These are phyloP conservation scores for Monilinia fructicola DNA, from an alignment of 2,329 filamentous ascomycete genomes.

Conservation along the genomic window DNA sequence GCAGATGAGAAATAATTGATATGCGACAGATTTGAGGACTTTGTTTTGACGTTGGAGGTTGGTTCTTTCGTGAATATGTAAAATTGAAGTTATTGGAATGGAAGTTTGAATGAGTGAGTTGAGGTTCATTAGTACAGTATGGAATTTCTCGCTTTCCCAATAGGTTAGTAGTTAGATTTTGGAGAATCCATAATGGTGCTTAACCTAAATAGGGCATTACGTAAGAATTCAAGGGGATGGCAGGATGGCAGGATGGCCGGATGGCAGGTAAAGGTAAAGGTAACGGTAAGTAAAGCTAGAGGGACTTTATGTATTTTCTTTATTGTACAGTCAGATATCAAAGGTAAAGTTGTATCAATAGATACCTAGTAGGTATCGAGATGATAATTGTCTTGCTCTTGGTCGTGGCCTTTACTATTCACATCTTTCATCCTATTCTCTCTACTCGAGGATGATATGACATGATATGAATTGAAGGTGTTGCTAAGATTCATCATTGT, in stretches of 20 bases:
- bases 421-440: too few species aligned
- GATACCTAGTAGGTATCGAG: too few species aligned
- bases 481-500: too few species aligned
- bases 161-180: conserved; percentile 14
- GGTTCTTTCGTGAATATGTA: conserved; percentile 18
- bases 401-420: too few species aligned
- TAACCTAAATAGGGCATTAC: conserved; percentile 6
- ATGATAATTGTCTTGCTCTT: too few species aligned
- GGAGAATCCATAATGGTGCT: conserved; percentile 9
- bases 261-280: not conserved
- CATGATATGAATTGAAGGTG: too few species aligned
- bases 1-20: conserved; percentile 1
- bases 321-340: not conserved
- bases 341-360: not conserved
- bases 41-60: conserved; percentile 20
- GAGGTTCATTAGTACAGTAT: conserved; percentile 11
- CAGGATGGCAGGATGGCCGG: too few species aligned
- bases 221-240: conserved; percentile 13
- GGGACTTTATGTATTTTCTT: too few species aligned
- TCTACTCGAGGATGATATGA: too few species aligned
- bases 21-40: conserved; percentile 17
- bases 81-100: conserved; percentile 19
- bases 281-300: too few species aligned
- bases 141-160: conserved; percentile 21
- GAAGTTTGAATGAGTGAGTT: conserved; percentile 9